A percentile compares a stretch with the other conserved stretches of the same genome.
phyloP scores from a whole-genome alignment of 306 rosid species.

The Fragaria nilgerrensis region DNA sequence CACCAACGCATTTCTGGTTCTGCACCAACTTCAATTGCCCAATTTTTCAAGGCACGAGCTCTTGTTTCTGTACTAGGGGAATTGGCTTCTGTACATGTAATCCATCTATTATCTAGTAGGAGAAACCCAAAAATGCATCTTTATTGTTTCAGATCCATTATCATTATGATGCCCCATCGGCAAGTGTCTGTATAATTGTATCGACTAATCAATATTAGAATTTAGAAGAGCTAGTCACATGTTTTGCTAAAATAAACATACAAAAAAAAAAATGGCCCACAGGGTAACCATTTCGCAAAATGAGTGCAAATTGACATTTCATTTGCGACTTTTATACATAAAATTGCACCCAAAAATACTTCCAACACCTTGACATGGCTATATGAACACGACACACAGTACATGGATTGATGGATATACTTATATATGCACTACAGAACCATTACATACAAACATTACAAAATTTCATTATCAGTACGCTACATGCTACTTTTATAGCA shows the following conservation, averaged over 20 bases:
- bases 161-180: constrained; percentile 26
- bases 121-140: constrained; percentile 17
- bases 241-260: too few relatives aligned
- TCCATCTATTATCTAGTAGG: constrained; percentile 16
- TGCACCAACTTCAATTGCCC: not conserved
- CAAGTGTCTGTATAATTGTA: not conserved
- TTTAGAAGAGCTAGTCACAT: not conserved
- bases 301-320: not conserved
- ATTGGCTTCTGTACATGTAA: constrained; percentile 30
- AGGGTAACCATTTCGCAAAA: too few relatives aligned
- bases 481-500: constrained; percentile 38
- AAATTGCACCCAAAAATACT: not conserved
- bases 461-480: constrained; percentile 42
- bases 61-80: constrained; percentile 40
- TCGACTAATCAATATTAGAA: not conserved
- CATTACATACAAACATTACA: constrained; percentile 47
- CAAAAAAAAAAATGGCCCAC: too few relatives aligned
- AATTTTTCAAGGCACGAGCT: constrained; percentile 26
- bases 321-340: too few relatives aligned
- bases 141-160: not conserved
- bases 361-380: not conserved
- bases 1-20: constrained; percentile 10
- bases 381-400: not conserved
- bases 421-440: constrained; percentile 18
- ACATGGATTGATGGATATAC: not conserved